These are phyloP conservation scores for Moricandia arvensis DNA, from an alignment of 345 rosid genomes.

Conservation along the genomic window DNA sequence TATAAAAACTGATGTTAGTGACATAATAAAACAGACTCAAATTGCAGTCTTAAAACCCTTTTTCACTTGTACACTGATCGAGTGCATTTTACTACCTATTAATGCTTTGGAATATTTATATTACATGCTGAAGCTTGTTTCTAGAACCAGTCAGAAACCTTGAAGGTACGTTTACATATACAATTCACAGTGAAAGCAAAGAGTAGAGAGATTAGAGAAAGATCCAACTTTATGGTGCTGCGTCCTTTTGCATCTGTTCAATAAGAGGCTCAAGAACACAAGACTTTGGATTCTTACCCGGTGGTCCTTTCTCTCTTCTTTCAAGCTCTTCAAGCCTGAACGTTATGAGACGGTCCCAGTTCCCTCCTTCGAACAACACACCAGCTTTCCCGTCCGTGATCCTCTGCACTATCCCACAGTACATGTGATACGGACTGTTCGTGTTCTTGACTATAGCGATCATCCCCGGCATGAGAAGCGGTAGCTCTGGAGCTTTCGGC, in stretches of 20 bases:
- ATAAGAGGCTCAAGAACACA: constrained; percentile 58
- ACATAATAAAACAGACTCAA: constrained; percentile 7
- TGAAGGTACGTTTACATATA: constrained; percentile 34
- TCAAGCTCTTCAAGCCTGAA: constrained; percentile 82
- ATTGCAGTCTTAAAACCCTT: neutral
- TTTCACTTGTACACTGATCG: neutral
- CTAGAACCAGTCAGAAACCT: constrained; percentile 13
- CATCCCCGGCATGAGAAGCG: constrained; percentile 90
- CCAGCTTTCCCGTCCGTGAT: constrained; percentile 93
- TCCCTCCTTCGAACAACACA: constrained; percentile 86
- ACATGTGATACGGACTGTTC: constrained; percentile 78
- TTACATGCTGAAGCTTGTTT: constrained; percentile 24
- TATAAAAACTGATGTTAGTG: neutral
- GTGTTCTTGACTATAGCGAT: constrained; percentile 75
- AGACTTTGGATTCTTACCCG: constrained; percentile 77
- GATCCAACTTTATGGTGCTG: constrained; percentile 17
- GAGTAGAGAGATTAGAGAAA: neutral
- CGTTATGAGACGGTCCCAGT: constrained; percentile 75
- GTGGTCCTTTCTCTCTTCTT: constrained; percentile 81
- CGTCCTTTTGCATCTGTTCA: constrained; percentile 38
- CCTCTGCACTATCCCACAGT: constrained; percentile 86
- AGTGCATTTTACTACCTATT: neutral
- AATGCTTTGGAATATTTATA: constrained; percentile 5
- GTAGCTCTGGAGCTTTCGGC: constrained; percentile 72
- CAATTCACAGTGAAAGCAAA: constrained; percentile 4